Percentiles rank a stretch among this genome's conserved stretches.
Evolutionary conservation across 768 basidiomycete genomes (phyloP).

Genomic region (Phallus indusiatus): DNA sequence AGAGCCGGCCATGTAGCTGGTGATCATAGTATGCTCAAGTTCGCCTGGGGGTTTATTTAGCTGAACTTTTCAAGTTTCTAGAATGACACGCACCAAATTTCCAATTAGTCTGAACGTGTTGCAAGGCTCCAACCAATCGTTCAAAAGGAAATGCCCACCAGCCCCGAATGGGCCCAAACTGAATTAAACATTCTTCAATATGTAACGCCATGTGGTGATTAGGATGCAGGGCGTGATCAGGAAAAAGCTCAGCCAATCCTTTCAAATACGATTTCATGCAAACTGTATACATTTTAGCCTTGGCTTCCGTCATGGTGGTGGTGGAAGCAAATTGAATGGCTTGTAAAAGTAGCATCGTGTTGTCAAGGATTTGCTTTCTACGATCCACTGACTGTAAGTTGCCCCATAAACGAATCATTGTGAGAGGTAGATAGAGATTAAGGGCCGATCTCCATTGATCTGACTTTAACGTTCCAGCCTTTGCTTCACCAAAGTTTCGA

Average conservation of each 20-base stretch:
- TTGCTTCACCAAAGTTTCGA: conserved; percentile 18
- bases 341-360: conserved; percentile 21
- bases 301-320: conserved; percentile 9
- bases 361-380: conserved; percentile 14
- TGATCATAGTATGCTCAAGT: no score
- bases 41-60: no score
- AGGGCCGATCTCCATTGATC: conserved; percentile 26
- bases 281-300: conserved; percentile 4
- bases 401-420: conserved; percentile 25
- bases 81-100: no score
- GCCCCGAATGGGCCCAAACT: no score
- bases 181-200: no score
- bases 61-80: no score
- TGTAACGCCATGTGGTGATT: no score
- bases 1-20: no score
- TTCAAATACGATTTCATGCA: conserved; percentile 16
- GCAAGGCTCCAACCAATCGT: no score
- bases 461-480: conserved; percentile 27
- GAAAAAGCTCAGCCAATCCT: conserved; percentile 16
- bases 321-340: conserved; percentile 18
- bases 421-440: conserved; percentile 26
- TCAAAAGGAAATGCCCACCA: no score
- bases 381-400: no score
- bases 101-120: no score
- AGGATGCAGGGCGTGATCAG: not conserved